Evolutionary conservation across 257 asterid genomes (phyloP), one percentile per base, ranked within the genome.

Genomic region (Cinchona pubescens): DNA sequence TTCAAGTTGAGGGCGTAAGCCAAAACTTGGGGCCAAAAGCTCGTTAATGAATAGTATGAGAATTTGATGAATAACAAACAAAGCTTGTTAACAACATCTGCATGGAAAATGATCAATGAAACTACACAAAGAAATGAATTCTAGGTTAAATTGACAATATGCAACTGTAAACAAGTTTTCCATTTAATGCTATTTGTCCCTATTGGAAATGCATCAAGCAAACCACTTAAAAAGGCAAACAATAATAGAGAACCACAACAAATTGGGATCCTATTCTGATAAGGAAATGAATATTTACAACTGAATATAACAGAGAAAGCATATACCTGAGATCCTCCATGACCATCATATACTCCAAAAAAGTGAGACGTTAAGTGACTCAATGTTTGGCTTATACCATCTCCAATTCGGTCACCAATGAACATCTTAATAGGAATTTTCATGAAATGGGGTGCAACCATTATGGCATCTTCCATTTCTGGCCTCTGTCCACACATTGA

Each of bases 341-440:
- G 98, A 67, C 98, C 98, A 81, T 92, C 98, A 53, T 91, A 92
- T 30, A 92, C 97, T 71, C 96, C 97, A 27, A 87, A 91, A 74
- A 91, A 92, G 82, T 92, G 98, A n/a, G 94, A 87, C 55, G 96
- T 89, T 75, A 92, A 73, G 75, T 92, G 94, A 78, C 84, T 87
- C 82, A 91, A 82, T 10, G 82, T 83, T 79, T 78, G 90, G 79
- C 87, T 86, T 60, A 89, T 82, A 67, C 88, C 91, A 46, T 88
- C 89, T 19, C 85, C 72, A 29, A 78, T 80, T 67, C 53, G 84
- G 48, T 86, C 89, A 75, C 91, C 92, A 59, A 89, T 79, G 75
- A 92, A 84, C 97, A 92, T 85, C 80, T 89, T 78, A 42, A 91
- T 89, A 2, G 98, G 96, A 72, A 92, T 89, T 82, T 82, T 91